Base-by-base conservation (phyloP, 2,329 filamentous ascomycete genomes). In the Juglanconis juglandina region DNA sequence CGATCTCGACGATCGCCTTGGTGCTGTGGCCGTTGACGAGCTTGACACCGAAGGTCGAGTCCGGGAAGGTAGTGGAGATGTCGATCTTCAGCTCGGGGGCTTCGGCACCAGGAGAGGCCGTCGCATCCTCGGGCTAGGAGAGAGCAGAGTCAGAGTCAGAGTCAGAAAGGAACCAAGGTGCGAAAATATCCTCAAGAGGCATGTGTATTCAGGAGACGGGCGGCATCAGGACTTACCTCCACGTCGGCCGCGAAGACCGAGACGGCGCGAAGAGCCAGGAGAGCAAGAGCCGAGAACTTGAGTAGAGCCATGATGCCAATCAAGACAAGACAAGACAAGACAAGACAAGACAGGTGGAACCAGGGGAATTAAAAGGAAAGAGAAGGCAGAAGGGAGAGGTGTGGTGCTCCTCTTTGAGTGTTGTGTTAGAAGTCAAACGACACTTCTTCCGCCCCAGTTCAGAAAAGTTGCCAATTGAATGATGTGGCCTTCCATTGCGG, bases 21-120 rank as follows among this genome's bases (percentile, higher is more conserved):
- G 92, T 96, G 47, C 92, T 86, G 66, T 89, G 88, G 71, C 92
- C 92, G 74, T 99, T 99, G 81, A 98, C 85, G 68, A 98, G 87
- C 85, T 96, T 96, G 68, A 98, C 87, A 69, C 94, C 95, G 76
- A 96, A 88, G 79, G 96, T 91, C 79, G 87, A 74, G 71, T 88
- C 80, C 76, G 85, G 77, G 79, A 87, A 84, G 73, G 80, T 81
- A 62, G 88, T 83, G 66, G 82, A 81, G 68, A 88, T 77, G 58
- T 87, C 84, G 73, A 90, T 87, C 65, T 86, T 85, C 69, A 89
- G 74, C 66, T 84, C 77, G 68, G 79, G 61, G 60, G 65, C 59
- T 65, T 67, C 62, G 42, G 64, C 66, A 42, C 66, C 65, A 53
- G 68, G 62, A 42, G 64, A 59, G 41, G 64, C 59, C 32, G 64